Evolutionary conservation across 805 yeast genomes (phyloP).

Genomic region (Starmerella stellata): DNA sequence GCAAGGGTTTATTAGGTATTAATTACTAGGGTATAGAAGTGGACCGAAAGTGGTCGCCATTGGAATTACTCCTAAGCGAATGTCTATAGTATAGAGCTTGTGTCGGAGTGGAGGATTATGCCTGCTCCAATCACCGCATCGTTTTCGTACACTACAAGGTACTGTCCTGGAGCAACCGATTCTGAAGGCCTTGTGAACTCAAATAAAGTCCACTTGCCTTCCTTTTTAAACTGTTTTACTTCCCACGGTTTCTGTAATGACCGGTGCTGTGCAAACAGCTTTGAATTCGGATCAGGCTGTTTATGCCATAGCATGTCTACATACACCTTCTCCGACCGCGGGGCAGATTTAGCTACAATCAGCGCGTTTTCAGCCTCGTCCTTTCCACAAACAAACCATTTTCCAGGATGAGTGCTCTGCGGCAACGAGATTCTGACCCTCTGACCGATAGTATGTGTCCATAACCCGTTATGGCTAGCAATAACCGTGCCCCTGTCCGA

Average conservation of each 20-base stretch:
- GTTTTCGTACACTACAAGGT: constrained; percentile 50
- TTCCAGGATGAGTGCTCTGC: constrained; percentile 57
- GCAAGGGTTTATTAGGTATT: no score
- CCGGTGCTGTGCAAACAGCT: constrained; percentile 42
- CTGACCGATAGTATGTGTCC: constrained; percentile 95
- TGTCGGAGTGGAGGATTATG: constrained; percentile 3
- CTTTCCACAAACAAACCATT: constrained; percentile 77
- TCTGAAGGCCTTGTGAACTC: constrained; percentile 31
- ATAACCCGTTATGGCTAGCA: constrained; percentile 71
- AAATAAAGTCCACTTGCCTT: constrained; percentile 20
- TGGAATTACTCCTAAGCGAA: no score
- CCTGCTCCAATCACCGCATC: constrained; percentile 46
- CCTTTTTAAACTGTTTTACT: constrained; percentile 21
- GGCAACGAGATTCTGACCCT: constrained; percentile 66
- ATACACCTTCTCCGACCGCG: constrained; percentile 23
- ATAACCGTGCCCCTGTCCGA: constrained; percentile 42
- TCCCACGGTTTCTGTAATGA: constrained; percentile 48
- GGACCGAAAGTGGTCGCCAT: no score
- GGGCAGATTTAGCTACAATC: constrained; percentile 33
- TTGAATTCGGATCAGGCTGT: constrained; percentile 4
- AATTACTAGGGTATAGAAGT: no score
- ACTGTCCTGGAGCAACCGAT: constrained; percentile 86
- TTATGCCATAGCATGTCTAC: constrained; percentile 36
- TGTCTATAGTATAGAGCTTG: no score
- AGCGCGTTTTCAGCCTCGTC: constrained; percentile 45